These are phyloP conservation scores for Kodamaea laetipori DNA, from an alignment of 805 yeast genomes.

Conservation along the genomic window DNA sequence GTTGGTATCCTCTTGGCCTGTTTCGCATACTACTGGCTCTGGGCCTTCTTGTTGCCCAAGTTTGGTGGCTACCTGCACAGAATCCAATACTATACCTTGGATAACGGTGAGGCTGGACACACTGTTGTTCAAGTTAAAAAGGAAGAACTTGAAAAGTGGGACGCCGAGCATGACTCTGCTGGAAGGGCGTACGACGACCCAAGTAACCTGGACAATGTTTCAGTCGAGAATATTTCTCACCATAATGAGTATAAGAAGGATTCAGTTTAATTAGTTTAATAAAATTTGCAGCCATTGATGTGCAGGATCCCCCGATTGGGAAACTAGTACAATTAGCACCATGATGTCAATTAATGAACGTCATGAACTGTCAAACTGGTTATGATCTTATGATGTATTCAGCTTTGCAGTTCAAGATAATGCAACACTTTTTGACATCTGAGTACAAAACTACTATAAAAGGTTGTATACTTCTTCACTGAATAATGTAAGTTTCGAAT, in stretches of 20 bases:
- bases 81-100: constrained; percentile 28
- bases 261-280: background rate
- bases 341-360: too few species aligned
- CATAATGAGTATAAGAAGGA: background rate
- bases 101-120: constrained; percentile 43
- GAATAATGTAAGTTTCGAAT: too few species aligned
- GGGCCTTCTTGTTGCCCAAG: constrained; percentile 39
- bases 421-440: too few species aligned
- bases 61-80: constrained; percentile 36
- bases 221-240: constrained; percentile 5
- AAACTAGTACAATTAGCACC: too few species aligned
- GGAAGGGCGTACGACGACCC: constrained; percentile 13
- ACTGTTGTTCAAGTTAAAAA: constrained; percentile 38
- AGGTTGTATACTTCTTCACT: too few species aligned
- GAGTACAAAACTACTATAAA: too few species aligned
- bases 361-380: too few species aligned
- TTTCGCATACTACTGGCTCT: constrained; percentile 35
- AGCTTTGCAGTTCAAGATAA: too few species aligned
- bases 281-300: background rate
- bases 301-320: too few species aligned
- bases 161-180: constrained; percentile 23
- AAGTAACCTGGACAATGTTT: constrained; percentile 3
- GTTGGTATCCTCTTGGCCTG: constrained; percentile 37
- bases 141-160: constrained; percentile 37
- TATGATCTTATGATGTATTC: too few species aligned